These are phyloP conservation scores for Thalassiosira profunda DNA, from an alignment of 108 stramenopile genomes.

Conservation along the genomic window DNA sequence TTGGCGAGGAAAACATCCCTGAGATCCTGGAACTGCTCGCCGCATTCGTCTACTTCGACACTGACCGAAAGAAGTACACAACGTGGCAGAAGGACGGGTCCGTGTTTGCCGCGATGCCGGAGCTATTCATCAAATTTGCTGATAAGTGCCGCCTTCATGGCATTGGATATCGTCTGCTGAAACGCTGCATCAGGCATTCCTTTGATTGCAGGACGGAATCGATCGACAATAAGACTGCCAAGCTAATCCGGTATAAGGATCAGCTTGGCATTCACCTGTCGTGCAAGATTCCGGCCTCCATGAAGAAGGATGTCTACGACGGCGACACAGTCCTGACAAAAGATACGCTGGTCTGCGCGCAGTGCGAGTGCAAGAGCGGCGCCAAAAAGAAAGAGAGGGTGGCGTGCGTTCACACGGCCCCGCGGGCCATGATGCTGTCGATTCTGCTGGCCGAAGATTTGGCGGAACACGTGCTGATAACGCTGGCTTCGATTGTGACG, in stretches of 20 bases:
- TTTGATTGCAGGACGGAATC: constrained; percentile 19
- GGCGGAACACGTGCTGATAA: constrained; percentile 16
- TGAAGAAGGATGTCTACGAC: constrained; percentile 28
- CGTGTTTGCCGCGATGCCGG: constrained; percentile 21
- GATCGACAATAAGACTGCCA: constrained; percentile 15
- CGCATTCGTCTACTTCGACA: constrained; percentile 7
- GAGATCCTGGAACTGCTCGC: constrained; percentile 14
- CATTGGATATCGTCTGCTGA: constrained; percentile 12
- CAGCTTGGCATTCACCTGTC: constrained; percentile 4
- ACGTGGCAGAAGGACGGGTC: constrained; percentile 17
- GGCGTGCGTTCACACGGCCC: constrained; percentile 3
- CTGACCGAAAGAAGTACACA: constrained; percentile 4
- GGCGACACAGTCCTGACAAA: constrained; percentile 15
- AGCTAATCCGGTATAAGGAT: constrained; percentile 10
- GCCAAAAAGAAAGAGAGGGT: background rate
- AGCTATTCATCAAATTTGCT: constrained; percentile 18
- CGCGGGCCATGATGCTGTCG: constrained; percentile 11
- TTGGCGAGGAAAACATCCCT: constrained; percentile 10
- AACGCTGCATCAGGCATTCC: constrained; percentile 10
- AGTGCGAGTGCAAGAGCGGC: constrained; percentile 14
- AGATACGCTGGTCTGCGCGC: background rate
- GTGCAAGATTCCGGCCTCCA: constrained; percentile 15
- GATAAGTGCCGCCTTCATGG: constrained; percentile 10
- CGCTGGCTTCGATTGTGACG: constrained; percentile 12
- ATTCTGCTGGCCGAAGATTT: constrained; percentile 22